Base-by-base conservation (phyloP, 331 rosid genomes). In the Dryas integrifolia region DNA sequence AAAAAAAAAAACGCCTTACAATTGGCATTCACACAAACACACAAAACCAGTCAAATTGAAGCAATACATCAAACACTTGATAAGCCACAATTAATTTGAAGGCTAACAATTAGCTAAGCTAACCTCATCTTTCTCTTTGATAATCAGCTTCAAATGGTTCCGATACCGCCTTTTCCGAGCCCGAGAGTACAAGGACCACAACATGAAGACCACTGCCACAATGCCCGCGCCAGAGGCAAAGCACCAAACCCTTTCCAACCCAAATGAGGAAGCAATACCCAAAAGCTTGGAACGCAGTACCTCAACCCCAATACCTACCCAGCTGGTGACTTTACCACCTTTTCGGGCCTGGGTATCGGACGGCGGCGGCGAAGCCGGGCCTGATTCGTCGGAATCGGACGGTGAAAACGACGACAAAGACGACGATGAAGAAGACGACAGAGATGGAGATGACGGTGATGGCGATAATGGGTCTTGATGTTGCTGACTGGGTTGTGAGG, bases 81-180 rank as follows among this genome's bases (percentile, higher is more conserved):
- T 2, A 40, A 45, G 50, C 59, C 11, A 30, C 35, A 30, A 30
- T 39, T 9, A 57, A 57, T 18, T 57, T 57, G 39, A 57, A 57
- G 62, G 35, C 2, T 30, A 59, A 52, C 3, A 53, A 49, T 21
- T 41, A 12, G 48, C 78, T 1, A 75, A 88, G 13, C 84, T 4
- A 80, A 92, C 98, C 96, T 73, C 72, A 7, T 92, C 96, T 81
- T 84, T 92, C 73, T 85, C 82, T 18, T 75, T 72, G 16, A 90
- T 58, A 43, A 79, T 77, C 65, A 51, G 16, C 57, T 65, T 63
- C 52, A 84, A 76, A 51, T 76, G 80, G 45, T 69, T 55, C n/a
- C 80, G 76, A 65, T 74, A 57, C 58, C 72, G 67, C 73, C 82
- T 72, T 7, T 55, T 65, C 65, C 82, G 80, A 76, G 65, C 72